Base-by-base conservation (phyloP, 1,284 basidiomycete genomes). In the Ustilago crameri region DNA sequence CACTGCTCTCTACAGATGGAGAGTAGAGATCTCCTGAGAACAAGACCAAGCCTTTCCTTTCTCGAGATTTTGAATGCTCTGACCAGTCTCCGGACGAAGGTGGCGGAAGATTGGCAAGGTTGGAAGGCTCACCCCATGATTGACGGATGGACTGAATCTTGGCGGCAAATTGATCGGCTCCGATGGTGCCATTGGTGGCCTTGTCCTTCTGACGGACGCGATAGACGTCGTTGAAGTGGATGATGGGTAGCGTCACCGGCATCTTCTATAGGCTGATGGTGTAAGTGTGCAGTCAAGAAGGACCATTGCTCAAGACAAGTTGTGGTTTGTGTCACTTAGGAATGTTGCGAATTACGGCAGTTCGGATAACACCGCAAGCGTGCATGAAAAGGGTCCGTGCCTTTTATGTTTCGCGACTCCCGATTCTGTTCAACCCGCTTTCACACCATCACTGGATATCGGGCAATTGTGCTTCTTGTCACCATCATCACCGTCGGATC, bases 1-100 rank as follows among this genome's bases (percentile, higher is more conserved):
- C 90, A 9, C 90, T 90, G 75, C 90, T 92, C 84, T 95, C 93
- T 0, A 93, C 88, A 3, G 91, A 92, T 0, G 93, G 93, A 18
- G 90, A 90, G 52, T 64, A 79, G 46, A 77, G 71, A 82, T 95
- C 93, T 5, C 93, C 93, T 26, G 91, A 93, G 84, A 95, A 96
- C 3, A 96, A 84, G 0, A 91, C 87, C 3, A 96, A 85, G 0
- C 93, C 93, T 18, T 76, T 74, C 9, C 73, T 49, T 17, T 72
- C 41, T 15, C 73, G 68, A 3, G 52, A 43, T 10, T 26, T 55
- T 2, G 51, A 34, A 30, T 68, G 64, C 9, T 40, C n/a, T 1
- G 48, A 30, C 70, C 71, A 71, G 40, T 65, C 60, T 2, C 66
- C 9, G 32, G 32, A 9, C 15, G 32, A 15, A 8, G 51, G 38